Percentiles rank a stretch among this genome's conserved stretches.
phyloP scores from a whole-genome alignment of 164 flowering plant species.

The Nymphaea thermarum region DNA sequence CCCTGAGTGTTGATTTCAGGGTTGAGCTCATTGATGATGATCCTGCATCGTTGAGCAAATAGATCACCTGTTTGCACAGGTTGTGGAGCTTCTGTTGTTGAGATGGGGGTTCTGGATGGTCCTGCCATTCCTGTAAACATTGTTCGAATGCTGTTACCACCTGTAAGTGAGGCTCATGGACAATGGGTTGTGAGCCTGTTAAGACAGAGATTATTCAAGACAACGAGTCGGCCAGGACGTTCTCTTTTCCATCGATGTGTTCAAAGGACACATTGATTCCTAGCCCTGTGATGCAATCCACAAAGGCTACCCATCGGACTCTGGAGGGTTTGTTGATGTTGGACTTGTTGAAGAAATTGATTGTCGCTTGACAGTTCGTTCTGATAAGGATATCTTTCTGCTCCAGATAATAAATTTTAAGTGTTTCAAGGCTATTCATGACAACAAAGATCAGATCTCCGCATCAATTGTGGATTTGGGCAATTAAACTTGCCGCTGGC shows the following conservation, averaged over 20 bases:
- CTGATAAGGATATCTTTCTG: not conserved
- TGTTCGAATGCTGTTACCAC: no score
- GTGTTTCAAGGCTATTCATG: not conserved
- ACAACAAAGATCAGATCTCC: not conserved
- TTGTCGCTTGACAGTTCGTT: conserved; percentile 6
- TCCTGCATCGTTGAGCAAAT: no score
- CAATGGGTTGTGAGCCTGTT: no score
- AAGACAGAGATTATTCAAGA: no score
- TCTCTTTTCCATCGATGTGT: not conserved
- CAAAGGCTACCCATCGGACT: conserved; percentile 3
- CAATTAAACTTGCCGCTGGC: conserved; percentile 1
- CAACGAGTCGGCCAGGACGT: not conserved
- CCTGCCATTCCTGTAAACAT: no score
- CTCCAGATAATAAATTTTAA: no score
- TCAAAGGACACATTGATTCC: not conserved
- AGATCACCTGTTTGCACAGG: no score
- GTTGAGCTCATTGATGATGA: no score
- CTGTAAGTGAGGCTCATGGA: no score
- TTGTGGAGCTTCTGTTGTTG: no score
- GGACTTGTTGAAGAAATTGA: conserved; percentile 2
- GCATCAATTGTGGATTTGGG: conserved; percentile 1
- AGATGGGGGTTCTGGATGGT: no score
- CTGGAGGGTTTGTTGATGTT: conserved; percentile 1
- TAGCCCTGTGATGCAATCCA: conserved; percentile 1
- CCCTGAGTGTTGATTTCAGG: no score